Percentiles rank a stretch among this genome's conserved stretches.
Conservation (phyloP, 73 alveolate species). For the Diophrys appendiculata region DNA sequence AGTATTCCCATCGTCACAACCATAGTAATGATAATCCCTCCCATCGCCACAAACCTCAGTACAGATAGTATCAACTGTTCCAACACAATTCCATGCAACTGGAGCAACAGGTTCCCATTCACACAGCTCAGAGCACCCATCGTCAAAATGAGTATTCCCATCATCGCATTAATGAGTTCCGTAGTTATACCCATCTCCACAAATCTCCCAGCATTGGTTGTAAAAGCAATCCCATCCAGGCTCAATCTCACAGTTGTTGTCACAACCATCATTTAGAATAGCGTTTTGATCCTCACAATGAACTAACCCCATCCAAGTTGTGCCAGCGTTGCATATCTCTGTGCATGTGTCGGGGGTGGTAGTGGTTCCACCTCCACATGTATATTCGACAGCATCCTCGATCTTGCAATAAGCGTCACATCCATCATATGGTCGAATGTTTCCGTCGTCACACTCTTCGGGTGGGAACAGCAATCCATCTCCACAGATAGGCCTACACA, state of each 20-base stretch:
- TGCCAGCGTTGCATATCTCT: slow-evolving; percentile 27
- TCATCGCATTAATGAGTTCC: slow-evolving; percentile 5
- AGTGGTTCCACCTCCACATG: slow-evolving; percentile 28
- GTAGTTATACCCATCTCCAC: slow-evolving; percentile 18
- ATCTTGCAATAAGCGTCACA: slow-evolving; percentile 35
- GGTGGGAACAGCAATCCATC: slow-evolving; percentile 9
- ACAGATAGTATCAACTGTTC: background rate
- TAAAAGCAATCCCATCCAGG: too few species aligned
- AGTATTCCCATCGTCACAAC: slow-evolving; percentile 14
- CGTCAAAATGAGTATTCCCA: slow-evolving; percentile 14
- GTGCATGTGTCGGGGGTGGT: slow-evolving; percentile 24
- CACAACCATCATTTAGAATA: too few species aligned
- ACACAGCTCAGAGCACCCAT: slow-evolving; percentile 9
- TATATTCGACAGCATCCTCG: slow-evolving; percentile 63
- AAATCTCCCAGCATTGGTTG: too few species aligned
- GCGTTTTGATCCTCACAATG: too few species aligned
- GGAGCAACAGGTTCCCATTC: slow-evolving; percentile 1
- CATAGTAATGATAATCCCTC: slow-evolving; percentile 6
- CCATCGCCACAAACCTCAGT: slow-evolving; percentile 21
- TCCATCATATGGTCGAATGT: slow-evolving; percentile 41
- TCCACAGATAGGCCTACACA: slow-evolving; percentile 15
- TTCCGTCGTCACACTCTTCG: slow-evolving; percentile 57
- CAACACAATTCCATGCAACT: slow-evolving; percentile 2
- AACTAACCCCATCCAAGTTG: too few species aligned
- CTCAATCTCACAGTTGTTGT: too few species aligned